Base-by-base conservation (phyloP, 2,329 filamentous ascomycete genomes). In the Elsinoe australis region DNA sequence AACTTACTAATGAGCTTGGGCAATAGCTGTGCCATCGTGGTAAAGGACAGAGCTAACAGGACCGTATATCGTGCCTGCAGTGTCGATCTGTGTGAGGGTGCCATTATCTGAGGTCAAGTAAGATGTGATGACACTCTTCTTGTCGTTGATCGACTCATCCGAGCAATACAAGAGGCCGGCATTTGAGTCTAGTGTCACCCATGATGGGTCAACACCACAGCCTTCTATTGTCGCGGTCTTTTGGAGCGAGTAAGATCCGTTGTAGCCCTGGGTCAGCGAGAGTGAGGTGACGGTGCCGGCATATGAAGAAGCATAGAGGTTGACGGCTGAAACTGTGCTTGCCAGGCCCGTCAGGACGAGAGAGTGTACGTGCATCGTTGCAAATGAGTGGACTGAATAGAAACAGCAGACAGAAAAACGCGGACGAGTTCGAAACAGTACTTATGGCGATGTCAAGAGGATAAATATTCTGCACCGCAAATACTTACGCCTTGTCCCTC, bases 191-290 rank as follows among this genome's bases (percentile, higher is more conserved):
- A 79, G 67, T 15, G 75, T 75, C 49, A 83, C 64, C 79, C 80
- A 84, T 8, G 77, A 74, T 4, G 80, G 75, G 51, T 71, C 74
- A 1, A 67, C 62, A 7, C 69, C 74, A 61, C 79, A 82, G 26
- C 65, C 64, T 4, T 64, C 66, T 45, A 66, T 67, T 17, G 67
- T 68, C 45, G 68, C 68, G 14, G 73, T 61, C 15, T 62, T 58
- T 54, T 66, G 61, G 51, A 80, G 68, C 49, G 57, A 57, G 52
- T 64, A 63, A n/a, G 48, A 53, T 26, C 57, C 59, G 29, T 59
- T 52, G 26, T 18, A 8, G 44, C 31, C 51, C 15, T 59, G 57
- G 12, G 53, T 60, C 32, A 69, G 56, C 2, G 61, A 59, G 49
- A 73, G 58, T 1, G 65, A 67, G 6, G 65, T 63, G 38, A 74